Evolutionary conservation across 2,329 filamentous ascomycete genomes (phyloP).

Genomic region (Hypoxylon sp.): DNA sequence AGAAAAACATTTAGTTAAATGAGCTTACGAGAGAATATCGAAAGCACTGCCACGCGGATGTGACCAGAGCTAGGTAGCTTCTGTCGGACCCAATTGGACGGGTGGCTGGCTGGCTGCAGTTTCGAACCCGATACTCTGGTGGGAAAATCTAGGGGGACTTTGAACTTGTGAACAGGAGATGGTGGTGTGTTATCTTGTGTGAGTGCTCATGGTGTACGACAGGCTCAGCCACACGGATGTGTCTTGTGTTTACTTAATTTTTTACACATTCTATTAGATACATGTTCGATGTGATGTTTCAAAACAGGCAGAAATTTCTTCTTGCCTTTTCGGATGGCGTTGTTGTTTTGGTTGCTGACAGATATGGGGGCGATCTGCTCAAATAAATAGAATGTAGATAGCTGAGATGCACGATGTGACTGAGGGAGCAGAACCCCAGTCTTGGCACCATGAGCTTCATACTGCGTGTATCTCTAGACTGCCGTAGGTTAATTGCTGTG

Average conservation of each 20-base stretch:
- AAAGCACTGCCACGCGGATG: conserved; percentile 41
- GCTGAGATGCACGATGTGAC: conserved; percentile 9
- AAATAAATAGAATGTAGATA: not conserved
- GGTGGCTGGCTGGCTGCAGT: conserved; percentile 15
- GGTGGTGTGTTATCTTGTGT: conserved; percentile 23
- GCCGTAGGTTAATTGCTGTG: conserved; percentile 34
- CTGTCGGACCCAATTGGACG: conserved; percentile 19
- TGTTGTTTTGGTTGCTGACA: conserved; percentile 3
- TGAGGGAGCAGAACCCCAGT: conserved; percentile 30
- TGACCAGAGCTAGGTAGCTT: conserved; percentile 19
- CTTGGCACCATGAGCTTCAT: conserved; percentile 28
- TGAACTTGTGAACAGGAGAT: conserved; percentile 12
- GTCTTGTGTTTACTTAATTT: conserved; percentile 22
- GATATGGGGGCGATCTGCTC: conserved; percentile 14
- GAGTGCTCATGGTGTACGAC: conserved; percentile 11
- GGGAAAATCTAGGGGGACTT: conserved; percentile 25
- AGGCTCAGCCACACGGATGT: conserved; percentile 37
- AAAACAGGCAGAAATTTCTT: not conserved
- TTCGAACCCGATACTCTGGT: conserved; percentile 36
- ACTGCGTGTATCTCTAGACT: conserved; percentile 19
- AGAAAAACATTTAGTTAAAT: conserved; percentile 12
- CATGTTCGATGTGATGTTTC: conserved; percentile 14
- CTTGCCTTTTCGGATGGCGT: conserved; percentile 8
- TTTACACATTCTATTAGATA: conserved; percentile 17
- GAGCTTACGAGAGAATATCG: conserved; percentile 34